Conservation (phyloP, 495 filamentous ascomycete species). For the Penicillium egyptiacum region DNA sequence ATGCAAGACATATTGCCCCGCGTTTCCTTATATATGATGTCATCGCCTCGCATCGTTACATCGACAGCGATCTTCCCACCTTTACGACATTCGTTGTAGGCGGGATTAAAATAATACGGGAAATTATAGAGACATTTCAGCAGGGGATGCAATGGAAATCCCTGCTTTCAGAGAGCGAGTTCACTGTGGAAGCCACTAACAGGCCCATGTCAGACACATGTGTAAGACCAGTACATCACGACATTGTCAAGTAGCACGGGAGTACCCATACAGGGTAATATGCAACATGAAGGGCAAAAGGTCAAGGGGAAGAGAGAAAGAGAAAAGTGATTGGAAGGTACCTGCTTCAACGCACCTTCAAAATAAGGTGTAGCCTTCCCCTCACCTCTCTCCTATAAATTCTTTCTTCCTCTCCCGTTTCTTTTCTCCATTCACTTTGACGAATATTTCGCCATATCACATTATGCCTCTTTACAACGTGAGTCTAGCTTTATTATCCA, state of each 20-base stretch:
- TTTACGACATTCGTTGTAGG: background rate
- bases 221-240: slow-evolving; percentile 13
- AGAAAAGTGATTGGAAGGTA: slow-evolving; percentile 7
- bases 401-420: slow-evolving; percentile 2
- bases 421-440: background rate
- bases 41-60: slow-evolving; percentile 28
- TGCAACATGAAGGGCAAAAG: background rate
- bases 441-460: slow-evolving; percentile 1
- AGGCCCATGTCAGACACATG: background rate
- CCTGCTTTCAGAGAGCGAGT: background rate
- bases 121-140: background rate
- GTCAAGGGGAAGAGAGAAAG: background rate
- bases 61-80: slow-evolving; percentile 8
- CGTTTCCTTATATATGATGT: slow-evolving; percentile 21
- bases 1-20: slow-evolving; percentile 23
- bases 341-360: slow-evolving; percentile 12
- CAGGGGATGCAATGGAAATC: background rate
- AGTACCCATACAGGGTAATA: background rate
- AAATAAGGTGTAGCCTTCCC: slow-evolving; percentile 11
- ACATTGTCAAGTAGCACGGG: slow-evolving; percentile 12
- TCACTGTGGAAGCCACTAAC: background rate
- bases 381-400: slow-evolving; percentile 14
- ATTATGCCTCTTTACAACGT: slow-evolving; percentile 75
- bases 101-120: background rate
- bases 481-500: slow-evolving; percentile 27